Evolutionary conservation across 2,329 filamentous ascomycete genomes (phyloP).

Genomic region (Paramyrothecium roridum): DNA sequence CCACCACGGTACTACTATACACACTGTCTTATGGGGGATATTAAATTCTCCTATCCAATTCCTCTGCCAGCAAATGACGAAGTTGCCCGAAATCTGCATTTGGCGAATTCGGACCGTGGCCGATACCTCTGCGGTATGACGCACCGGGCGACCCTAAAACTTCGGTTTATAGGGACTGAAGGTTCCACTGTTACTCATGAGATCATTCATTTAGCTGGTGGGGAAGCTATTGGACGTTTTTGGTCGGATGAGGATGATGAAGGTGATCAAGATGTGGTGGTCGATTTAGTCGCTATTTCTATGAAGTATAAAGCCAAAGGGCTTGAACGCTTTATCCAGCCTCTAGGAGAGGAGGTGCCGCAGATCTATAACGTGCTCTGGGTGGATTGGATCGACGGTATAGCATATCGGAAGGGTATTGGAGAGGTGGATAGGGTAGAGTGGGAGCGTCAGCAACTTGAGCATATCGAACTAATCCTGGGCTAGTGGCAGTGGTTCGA

Average conservation of each 20-base stretch:
- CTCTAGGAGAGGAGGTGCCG: neutral
- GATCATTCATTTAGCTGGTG: neutral
- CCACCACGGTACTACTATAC: neutral
- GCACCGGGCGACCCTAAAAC: neutral
- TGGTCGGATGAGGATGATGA: neutral
- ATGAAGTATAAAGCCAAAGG: neutral
- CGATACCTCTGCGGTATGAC: neutral
- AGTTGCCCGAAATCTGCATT: neutral
- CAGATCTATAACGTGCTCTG: conserved; percentile 1
- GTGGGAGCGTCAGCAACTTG: neutral
- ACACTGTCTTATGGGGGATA: neutral
- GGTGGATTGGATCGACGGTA: neutral
- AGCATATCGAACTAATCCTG: neutral
- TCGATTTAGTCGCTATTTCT: neutral
- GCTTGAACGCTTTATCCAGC: neutral
- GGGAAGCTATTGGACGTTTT: neutral
- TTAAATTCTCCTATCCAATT: neutral
- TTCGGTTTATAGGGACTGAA: neutral
- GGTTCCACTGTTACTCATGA: neutral
- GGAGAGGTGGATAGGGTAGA: neutral
- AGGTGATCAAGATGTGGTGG: neutral
- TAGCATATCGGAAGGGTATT: neutral
- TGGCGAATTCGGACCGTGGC: neutral
- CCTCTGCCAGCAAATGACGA: neutral
- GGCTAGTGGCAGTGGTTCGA: neutral